Evolutionary conservation across 148 eudicot genomes (phyloP), one percentile per base, ranked within the genome.

Genomic region (Vaccinium vitisidaea): DNA sequence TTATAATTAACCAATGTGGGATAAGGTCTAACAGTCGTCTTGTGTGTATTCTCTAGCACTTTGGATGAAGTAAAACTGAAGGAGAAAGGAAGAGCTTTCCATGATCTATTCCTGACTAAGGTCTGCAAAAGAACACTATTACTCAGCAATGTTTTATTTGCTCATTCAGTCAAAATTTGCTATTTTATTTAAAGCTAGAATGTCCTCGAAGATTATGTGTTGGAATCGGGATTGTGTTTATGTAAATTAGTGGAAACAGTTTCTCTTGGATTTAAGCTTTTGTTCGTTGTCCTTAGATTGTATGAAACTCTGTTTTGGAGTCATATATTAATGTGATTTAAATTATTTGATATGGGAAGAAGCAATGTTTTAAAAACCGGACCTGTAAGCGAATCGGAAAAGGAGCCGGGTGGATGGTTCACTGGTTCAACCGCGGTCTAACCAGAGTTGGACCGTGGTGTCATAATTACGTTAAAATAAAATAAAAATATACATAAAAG

Each of bases 11-110:
- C 46, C 46, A 43, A 43, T 43, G 46, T 5, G 46, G 6, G 46
- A 43, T 5, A 43, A 43, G 6, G 5, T 43, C 46, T 43, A 43
- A 43, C 46, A 43, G 5, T 5, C 0, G 6, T 43, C 6, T 43
- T 43, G 46, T 43, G 46, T 43, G 46, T 43, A 43, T 43, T 43
- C 74, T 80, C 83, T 94, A 96, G 99, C 88, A 88, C 93, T 82
- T 87, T 94, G 90, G 94, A 94, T 90, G 97, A 89, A 90, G 84
- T 88, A 54, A 96, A 94, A 86, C 82, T 96, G 73, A 96, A 96
- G 91, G 99, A 96, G 93, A 96, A 94, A 87, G 99, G 95, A 92
- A 90, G 99, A 89, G 88, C 88, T 84, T 96, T 96, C 87, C 95
- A 96, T 83, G 99, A 93, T 89, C 90, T 91, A 78, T 96, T 96